Conservation (phyloP, 1,284 basidiomycete genomes). For the Tilletia caries region DNA sequence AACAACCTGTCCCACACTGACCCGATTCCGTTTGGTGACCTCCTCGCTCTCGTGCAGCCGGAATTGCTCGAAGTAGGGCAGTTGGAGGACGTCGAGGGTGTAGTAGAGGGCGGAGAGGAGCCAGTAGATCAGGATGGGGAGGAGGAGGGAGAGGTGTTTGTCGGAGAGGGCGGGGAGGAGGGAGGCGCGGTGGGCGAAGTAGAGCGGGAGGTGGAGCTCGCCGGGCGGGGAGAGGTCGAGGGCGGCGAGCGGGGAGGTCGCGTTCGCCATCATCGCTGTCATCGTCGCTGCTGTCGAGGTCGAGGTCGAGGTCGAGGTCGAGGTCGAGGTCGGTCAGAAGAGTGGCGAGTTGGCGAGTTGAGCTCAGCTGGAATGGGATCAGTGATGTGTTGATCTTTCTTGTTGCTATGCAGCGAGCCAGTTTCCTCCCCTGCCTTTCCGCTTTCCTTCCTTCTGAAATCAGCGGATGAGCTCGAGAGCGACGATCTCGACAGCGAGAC, state of each 20-base stretch:
- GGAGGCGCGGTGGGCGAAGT: constrained; percentile 62
- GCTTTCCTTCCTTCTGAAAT: too few species aligned
- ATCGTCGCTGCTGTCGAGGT: neutral
- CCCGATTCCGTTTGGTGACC: constrained; percentile 72
- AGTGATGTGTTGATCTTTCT: neutral
- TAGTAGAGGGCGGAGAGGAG: constrained; percentile 74
- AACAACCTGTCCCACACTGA: constrained; percentile 68
- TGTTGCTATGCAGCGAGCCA: neutral
- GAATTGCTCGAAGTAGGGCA: constrained; percentile 77
- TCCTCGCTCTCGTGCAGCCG: constrained; percentile 85
- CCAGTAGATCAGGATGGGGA: constrained; percentile 88
- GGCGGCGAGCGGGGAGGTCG: neutral
- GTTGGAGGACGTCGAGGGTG: constrained; percentile 66
- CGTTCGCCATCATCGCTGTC: neutral
- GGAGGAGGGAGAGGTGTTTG: constrained; percentile 68
- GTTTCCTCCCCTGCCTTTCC: neutral
- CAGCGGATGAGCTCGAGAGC: neutral
- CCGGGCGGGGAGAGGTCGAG: constrained; percentile 10
- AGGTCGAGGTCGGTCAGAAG: neutral
- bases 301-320: neutral
- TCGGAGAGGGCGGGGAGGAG: constrained; percentile 69
- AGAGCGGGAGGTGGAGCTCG: constrained; percentile 26
- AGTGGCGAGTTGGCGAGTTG: too few species aligned
- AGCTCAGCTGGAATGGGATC: too few species aligned
- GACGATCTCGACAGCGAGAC: neutral